Evolutionary conservation across 768 basidiomycete species (phyloP), one percentile per base, ranked within the genome.

Genomic region (Fomitopsis pulvina): DNA sequence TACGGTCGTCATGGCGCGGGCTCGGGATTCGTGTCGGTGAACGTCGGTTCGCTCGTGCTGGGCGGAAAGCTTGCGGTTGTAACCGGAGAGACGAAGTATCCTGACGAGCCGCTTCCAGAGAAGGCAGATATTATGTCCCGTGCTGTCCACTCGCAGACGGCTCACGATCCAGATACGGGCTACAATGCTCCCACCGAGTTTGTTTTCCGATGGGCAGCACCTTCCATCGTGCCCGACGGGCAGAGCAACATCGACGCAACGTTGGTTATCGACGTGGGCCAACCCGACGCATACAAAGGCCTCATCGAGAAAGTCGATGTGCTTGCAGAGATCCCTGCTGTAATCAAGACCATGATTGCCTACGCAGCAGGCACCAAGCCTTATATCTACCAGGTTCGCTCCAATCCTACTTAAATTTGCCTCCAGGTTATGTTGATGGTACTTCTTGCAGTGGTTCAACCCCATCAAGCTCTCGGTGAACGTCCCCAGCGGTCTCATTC

Each of bases 351-450:
- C 66, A 85, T 92, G 53, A 83, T 99, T 57, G 91, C 85, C 61
- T 95, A 95, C 60, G 92, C 92, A 30, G 83, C 93, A 32, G 88
- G 91, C 34, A 92, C 90, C 20, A 93, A 94, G 66, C 95, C 92
- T 0, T 94, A 83, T 65, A 87, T 95, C 65, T 96, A 95, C 67
- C 91, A 94, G 79, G 92, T 87, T 47, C 48, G 81, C 69, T n/a
- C 38, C 20, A 14, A 14, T 8, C 14, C 29, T 30, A 30, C 6
- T 34, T 24, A 43, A 3, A 28, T 42, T 25, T 48, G 28, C 32
- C 22, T 46, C 47, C 26, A 32, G 41, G 20, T 51, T 30, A 9
- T 21, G 9, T 38, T 34, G 24, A 21, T 47, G 21, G 52, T 39
- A 16, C 22, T 44, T 18, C 47, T 53, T 20, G 6, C 12, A 85